Conservation (phyloP, 352 stramenopile species). For the Globisporangium cystogenes region DNA sequence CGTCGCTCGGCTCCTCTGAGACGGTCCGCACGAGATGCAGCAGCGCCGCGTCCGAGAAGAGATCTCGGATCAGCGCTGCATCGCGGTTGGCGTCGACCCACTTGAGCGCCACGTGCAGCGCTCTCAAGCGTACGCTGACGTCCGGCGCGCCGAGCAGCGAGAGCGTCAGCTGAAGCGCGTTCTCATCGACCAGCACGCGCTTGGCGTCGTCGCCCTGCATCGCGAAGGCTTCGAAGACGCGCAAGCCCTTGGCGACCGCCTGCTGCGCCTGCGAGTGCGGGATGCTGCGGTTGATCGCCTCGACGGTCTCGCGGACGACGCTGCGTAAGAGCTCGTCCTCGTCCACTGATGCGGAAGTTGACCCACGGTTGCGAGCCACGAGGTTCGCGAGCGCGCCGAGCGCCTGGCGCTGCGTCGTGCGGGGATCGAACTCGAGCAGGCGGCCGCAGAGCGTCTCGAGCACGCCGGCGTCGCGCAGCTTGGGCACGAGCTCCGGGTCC, state of each 20-base stretch:
- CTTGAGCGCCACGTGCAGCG: slow-evolving; percentile 29
- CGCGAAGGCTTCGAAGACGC: slow-evolving; percentile 45
- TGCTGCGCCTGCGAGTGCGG: slow-evolving; percentile 26
- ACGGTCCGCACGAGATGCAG: slow-evolving; percentile 45
- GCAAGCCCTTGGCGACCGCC: slow-evolving; percentile 32
- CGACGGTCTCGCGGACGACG: slow-evolving; percentile 21
- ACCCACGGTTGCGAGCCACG: slow-evolving; percentile 5
- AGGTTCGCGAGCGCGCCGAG: slow-evolving; percentile 36
- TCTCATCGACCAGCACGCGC: slow-evolving; percentile 28
- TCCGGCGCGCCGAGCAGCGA: slow-evolving; percentile 36
- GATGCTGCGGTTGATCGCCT: slow-evolving; percentile 28
- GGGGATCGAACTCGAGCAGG: slow-evolving; percentile 28
- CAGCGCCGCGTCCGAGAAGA: slow-evolving; percentile 28
- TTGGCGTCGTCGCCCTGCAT: slow-evolving; percentile 19
- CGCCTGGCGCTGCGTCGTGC: slow-evolving; percentile 33
- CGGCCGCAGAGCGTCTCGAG: slow-evolving; percentile 38
- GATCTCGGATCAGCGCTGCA: slow-evolving; percentile 12
- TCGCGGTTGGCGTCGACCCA: slow-evolving; percentile 45
- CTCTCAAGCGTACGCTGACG: slow-evolving; percentile 35
- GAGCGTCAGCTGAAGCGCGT: slow-evolving; percentile 33
- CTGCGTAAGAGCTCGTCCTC: slow-evolving; percentile 7
- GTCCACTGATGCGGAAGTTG: slow-evolving; percentile 9
- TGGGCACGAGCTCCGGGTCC: slow-evolving; percentile 55
- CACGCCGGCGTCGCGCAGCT: slow-evolving; percentile 45
- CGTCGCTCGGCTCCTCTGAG: slow-evolving; percentile 33